phyloP scores from a whole-genome alignment of 2,329 filamentous ascomycete genomes.

The Monascus ruber region DNA sequence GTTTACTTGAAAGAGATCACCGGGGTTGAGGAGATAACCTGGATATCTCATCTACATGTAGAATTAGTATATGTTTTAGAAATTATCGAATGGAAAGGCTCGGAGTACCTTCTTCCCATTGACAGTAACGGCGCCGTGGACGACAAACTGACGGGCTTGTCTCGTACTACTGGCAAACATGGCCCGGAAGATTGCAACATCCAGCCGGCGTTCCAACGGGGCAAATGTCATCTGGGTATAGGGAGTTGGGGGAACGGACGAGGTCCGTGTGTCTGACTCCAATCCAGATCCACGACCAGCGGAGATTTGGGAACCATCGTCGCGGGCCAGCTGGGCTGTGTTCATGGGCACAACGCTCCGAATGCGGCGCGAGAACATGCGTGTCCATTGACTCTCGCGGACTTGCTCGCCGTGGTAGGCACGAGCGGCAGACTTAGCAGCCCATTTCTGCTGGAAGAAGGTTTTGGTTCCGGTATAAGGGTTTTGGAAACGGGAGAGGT shows the following conservation, averaged over 20 bases:
- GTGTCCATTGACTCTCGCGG: conserved; percentile 83
- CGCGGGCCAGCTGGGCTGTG: conserved; percentile 61
- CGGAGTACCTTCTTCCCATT: conserved; percentile 77
- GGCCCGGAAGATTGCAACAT: conserved; percentile 88
- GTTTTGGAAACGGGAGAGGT: conserved; percentile 50
- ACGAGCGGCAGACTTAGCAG: conserved; percentile 69
- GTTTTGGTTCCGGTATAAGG: conserved; percentile 44
- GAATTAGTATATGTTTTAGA: conserved; percentile 4
- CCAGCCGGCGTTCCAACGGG: conserved; percentile 78
- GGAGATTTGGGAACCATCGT: conserved; percentile 75
- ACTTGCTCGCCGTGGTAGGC: conserved; percentile 94
- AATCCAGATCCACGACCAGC: conserved; percentile 71
- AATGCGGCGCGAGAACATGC: conserved; percentile 76
- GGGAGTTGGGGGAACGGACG: conserved; percentile 45
- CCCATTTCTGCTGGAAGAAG: conserved; percentile 98
- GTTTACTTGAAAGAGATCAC: conserved; percentile 96
- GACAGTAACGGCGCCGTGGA: conserved; percentile 87
- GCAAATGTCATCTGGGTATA: conserved; percentile 97
- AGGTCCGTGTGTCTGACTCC: conserved; percentile 21
- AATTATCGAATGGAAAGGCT: background rate
- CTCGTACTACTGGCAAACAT: conserved; percentile 87
- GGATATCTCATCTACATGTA: conserved; percentile 69
- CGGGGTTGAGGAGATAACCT: conserved; percentile 87
- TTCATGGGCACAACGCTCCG: conserved; percentile 79
- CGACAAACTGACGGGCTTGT: conserved; percentile 87